A percentile compares a stretch with the other conserved stretches of the same genome.
Evolutionary conservation across 371 early-diverging fungal genomes (phyloP).

Genomic region (Blastocladiella emersonii): DNA sequence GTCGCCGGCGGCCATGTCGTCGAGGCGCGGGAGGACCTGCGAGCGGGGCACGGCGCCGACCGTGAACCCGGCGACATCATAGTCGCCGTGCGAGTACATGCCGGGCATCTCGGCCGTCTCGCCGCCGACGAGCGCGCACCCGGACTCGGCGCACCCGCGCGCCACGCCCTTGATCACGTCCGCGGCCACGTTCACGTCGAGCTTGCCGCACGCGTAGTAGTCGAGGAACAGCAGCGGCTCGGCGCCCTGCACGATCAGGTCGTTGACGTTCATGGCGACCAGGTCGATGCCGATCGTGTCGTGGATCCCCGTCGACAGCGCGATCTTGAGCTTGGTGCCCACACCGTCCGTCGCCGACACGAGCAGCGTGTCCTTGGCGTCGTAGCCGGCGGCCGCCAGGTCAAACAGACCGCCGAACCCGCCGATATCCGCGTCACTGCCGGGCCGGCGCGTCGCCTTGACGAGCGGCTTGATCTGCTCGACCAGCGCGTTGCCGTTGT

Average conservation of each 20-base stretch:
- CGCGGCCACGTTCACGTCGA: conserved; percentile 77
- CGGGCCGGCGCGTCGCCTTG: conserved; percentile 75
- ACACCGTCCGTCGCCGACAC: conserved; percentile 96
- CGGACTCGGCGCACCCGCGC: conserved; percentile 76
- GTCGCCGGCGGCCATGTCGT: conserved; percentile 62
- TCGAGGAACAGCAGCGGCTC: conserved; percentile 95
- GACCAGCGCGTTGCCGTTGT: conserved; percentile 86
- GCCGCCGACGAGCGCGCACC: conserved; percentile 93
- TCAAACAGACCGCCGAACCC: conserved; percentile 97
- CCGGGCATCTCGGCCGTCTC: conserved; percentile 99
- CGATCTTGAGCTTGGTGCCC: conserved; percentile 94
- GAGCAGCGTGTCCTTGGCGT: conserved; percentile 58
- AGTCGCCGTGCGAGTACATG: conserved; percentile 69
- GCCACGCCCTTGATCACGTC: conserved; percentile 89
- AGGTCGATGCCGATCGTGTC: conserved; percentile 89
- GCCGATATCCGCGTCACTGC: conserved; percentile 91
- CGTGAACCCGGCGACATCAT: conserved; percentile 92
- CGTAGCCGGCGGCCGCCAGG: conserved; percentile 66
- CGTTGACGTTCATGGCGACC: conserved; percentile 98
- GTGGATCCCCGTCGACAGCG: conserved; percentile 67
- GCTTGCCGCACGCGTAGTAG: conserved; percentile 88
- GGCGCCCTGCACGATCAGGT: conserved; percentile 95
- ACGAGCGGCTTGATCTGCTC: conserved; percentile 88
- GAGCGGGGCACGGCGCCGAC: conserved; percentile 91
- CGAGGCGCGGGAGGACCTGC: conserved; percentile 69